Evolutionary conservation across 1,284 basidiomycete species (phyloP).

Genomic region (Moesziomyces sp.): DNA sequence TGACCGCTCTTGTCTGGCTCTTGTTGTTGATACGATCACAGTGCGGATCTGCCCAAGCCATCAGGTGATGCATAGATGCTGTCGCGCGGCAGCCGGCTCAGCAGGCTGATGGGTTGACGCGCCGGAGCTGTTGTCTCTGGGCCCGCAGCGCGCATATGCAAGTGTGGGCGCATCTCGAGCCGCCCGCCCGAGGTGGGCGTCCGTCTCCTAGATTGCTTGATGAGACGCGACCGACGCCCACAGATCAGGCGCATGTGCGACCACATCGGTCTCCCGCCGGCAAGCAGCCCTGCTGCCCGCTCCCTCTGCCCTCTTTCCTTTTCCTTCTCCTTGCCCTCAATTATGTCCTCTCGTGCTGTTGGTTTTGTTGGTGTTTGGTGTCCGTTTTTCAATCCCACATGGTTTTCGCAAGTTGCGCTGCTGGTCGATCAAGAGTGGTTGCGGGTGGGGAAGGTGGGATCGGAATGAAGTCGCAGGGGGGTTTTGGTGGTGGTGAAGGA

Average conservation of each 20-base stretch:
- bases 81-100: not conserved
- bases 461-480: too few relatives aligned
- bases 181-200: too few relatives aligned
- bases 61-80: conserved; percentile 34
- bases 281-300: not conserved
- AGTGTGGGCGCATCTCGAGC: too few relatives aligned
- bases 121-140: too few relatives aligned
- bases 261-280: too few relatives aligned
- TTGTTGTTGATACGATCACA: not conserved
- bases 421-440: not conserved
- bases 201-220: not conserved
- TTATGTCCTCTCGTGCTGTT: not conserved
- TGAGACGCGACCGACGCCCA: too few relatives aligned
- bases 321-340: not conserved
- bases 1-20: not conserved
- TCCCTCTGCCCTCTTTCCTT: not conserved
- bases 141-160: too few relatives aligned
- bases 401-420: conserved; percentile 1
- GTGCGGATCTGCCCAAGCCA: conserved; percentile 27
- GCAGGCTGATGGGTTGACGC: too few relatives aligned
- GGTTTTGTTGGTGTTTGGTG: not conserved
- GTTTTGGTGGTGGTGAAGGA: too few relatives aligned
- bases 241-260: too few relatives aligned
- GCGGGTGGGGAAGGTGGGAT: too few relatives aligned
- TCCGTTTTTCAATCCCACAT: not conserved